These are phyloP conservation scores for Backusella tarrabulga DNA, from an alignment of 192 early-diverging fungal genomes.

Conservation along the genomic window DNA sequence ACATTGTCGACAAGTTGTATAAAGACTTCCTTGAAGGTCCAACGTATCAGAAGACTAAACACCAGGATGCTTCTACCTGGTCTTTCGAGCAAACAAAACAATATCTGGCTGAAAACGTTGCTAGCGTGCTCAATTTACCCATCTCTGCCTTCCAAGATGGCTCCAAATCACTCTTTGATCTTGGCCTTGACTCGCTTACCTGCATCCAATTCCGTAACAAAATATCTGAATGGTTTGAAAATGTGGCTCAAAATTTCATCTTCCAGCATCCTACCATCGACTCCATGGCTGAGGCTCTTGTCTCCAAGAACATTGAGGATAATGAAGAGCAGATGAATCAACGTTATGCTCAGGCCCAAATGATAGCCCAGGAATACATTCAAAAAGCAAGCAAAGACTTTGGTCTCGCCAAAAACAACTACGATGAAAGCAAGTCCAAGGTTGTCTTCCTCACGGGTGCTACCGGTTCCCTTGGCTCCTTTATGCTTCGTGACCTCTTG, in stretches of 20 bases:
- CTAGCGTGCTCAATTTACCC: background rate
- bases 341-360: background rate
- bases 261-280: conserved; percentile 21
- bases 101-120: background rate
- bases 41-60: background rate
- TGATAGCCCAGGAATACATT: conserved; percentile 13
- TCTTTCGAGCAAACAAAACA: background rate
- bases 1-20: background rate
- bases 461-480: conserved; percentile 35
- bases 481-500: conserved; percentile 23
- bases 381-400: conserved; percentile 8
- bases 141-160: background rate
- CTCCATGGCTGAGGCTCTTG: background rate
- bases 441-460: conserved; percentile 37
- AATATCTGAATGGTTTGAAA: background rate
- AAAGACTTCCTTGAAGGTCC: conserved; percentile 5
- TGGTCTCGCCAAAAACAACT: background rate
- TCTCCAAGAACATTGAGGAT: background rate
- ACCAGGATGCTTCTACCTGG: background rate
- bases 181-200: conserved; percentile 27
- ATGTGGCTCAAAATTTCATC: conserved; percentile 25
- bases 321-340: background rate
- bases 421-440: background rate
- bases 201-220: conserved; percentile 22
- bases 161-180: conserved; percentile 19